These are phyloP conservation scores for Suillus bovinus DNA, from an alignment of 768 basidiomycete genomes.

Conservation along the genomic window DNA sequence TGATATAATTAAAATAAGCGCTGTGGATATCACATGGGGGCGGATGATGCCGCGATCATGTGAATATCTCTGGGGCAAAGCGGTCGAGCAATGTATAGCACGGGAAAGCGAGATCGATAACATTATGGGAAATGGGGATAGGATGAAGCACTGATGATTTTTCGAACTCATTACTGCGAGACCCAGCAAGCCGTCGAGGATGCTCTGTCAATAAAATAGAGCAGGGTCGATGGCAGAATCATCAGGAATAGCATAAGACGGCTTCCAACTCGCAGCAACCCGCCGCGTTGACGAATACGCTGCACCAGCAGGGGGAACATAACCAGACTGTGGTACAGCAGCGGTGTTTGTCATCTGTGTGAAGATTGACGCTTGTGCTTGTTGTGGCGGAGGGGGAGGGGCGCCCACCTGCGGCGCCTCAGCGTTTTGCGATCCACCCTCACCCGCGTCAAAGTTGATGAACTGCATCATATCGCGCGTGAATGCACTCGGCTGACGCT, in stretches of 20 bases:
- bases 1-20: slow-evolving; percentile 4
- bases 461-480: slow-evolving; percentile 38
- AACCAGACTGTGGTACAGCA: slow-evolving; percentile 23
- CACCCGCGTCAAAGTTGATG: slow-evolving; percentile 37
- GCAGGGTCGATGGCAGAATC: slow-evolving; percentile 34
- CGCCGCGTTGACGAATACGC: slow-evolving; percentile 49
- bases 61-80: not conserved
- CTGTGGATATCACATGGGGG: slow-evolving; percentile 2
- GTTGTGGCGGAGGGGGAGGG: slow-evolving; percentile 16
- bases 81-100: slow-evolving; percentile 4
- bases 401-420: slow-evolving; percentile 24
- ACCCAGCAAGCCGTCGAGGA: not conserved
- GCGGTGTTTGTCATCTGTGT: slow-evolving; percentile 28
- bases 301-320: slow-evolving; percentile 59
- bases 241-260: slow-evolving; percentile 15
- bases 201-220: slow-evolving; percentile 22
- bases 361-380: slow-evolving; percentile 21
- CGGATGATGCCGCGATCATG: not conserved
- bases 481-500: slow-evolving; percentile 20
- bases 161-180: not conserved
- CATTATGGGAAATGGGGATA: slow-evolving; percentile 7
- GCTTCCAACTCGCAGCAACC: slow-evolving; percentile 53
- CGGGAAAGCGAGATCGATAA: slow-evolving; percentile 6
- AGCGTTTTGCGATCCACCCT: slow-evolving; percentile 12
- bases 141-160: slow-evolving; percentile 13